Evolutionary conservation across 148 eudicot species (phyloP).

Genomic region (Camellia japonica): DNA sequence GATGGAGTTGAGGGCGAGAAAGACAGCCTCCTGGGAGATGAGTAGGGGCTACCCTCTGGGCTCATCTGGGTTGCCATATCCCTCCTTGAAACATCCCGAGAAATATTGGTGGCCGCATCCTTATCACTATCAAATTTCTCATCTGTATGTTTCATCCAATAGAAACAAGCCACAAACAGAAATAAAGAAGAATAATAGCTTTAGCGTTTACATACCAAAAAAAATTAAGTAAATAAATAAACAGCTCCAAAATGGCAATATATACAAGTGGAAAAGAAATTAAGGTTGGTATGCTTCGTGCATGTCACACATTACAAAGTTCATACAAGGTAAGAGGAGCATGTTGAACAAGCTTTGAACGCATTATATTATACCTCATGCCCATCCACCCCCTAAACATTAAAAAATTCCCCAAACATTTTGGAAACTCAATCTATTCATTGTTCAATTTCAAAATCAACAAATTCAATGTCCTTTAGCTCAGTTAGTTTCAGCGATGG

Average conservation of each 20-base stretch:
- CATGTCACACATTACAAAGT: background rate
- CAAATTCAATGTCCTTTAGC: background rate
- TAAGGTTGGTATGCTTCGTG: background rate
- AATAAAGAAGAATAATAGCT: background rate
- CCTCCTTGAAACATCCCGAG: conserved; percentile 67
- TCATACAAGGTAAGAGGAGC: background rate
- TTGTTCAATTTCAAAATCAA: background rate
- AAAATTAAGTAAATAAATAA: background rate
- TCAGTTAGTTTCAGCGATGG: background rate
- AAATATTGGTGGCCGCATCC: conserved; percentile 48
- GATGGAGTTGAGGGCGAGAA: conserved; percentile 54
- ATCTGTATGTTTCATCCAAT: conserved; percentile 36
- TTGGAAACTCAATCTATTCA: background rate
- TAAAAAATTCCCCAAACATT: background rate
- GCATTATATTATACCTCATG: background rate
- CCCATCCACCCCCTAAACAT: no score
- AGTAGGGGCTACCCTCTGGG: conserved; percentile 61
- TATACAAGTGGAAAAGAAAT: conserved; percentile 1
- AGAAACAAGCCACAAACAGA: background rate
- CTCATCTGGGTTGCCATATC: conserved; percentile 99
- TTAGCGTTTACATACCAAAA: background rate
- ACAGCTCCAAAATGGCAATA: background rate
- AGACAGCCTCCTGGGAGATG: conserved; percentile 59
- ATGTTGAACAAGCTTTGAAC: background rate
- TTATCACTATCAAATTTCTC: conserved; percentile 45